phyloP scores from a whole-genome alignment of 805 yeast species.

The Pichia deserticola region DNA sequence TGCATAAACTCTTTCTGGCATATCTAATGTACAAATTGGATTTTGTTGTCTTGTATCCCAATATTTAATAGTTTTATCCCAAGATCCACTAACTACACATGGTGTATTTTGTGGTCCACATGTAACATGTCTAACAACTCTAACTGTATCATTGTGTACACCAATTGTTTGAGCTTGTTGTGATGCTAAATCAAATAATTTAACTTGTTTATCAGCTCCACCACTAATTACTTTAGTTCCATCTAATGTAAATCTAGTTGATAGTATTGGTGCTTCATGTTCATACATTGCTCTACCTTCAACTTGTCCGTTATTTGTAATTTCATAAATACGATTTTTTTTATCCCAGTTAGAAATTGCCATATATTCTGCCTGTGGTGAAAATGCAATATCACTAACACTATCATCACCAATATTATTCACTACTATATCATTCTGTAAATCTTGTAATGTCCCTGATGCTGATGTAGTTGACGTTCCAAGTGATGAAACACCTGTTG shows the following conservation, averaged over 20 bases:
- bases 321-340: constrained; percentile 87
- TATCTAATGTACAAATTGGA: constrained; percentile 70
- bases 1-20: constrained; percentile 87
- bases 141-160: constrained; percentile 75
- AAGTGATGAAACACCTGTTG: constrained; percentile 5
- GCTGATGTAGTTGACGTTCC: constrained; percentile 23
- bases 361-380: constrained; percentile 76
- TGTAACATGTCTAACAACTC: constrained; percentile 64
- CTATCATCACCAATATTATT: constrained; percentile 90
- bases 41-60: constrained; percentile 89
- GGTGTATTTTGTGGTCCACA: constrained; percentile 80
- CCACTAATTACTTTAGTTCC: constrained; percentile 85
- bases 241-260: constrained; percentile 77
- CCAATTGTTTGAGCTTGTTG: constrained; percentile 85
- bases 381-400: constrained; percentile 73
- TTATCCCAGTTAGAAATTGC: constrained; percentile 92
- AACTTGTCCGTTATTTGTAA: constrained; percentile 63
- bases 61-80: constrained; percentile 92
- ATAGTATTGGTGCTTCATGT: constrained; percentile 81
- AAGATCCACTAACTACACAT: constrained; percentile 84
- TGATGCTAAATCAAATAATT: constrained; percentile 70
- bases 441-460: constrained; percentile 47
- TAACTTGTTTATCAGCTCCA: constrained; percentile 85
- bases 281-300: constrained; percentile 87
- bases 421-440: constrained; percentile 62